These are phyloP conservation scores for Cyclotella kingstonii DNA, from an alignment of 108 stramenopile species.

Conservation along the genomic window DNA sequence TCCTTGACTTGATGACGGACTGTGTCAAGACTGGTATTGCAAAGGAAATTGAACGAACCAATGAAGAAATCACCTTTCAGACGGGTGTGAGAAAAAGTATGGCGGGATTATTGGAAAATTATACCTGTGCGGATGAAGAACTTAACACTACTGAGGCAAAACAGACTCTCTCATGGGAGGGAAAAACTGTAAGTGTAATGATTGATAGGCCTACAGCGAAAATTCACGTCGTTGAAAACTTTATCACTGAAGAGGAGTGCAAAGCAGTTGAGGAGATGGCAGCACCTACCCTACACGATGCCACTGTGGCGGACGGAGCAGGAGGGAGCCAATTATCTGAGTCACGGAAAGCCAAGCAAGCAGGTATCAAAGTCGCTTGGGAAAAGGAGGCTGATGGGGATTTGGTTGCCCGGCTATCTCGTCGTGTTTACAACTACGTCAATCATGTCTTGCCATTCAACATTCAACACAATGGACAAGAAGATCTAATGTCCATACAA, in stretches of 20 bases:
- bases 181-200: conserved; percentile 52
- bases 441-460: conserved; percentile 71
- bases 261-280: conserved; percentile 68
- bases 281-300: conserved; percentile 55
- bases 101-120: conserved; percentile 69
- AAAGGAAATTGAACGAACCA: conserved; percentile 44
- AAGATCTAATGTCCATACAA: conserved; percentile 84
- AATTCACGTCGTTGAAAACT: conserved; percentile 77
- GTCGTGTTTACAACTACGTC: conserved; percentile 79
- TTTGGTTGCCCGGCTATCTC: conserved; percentile 59
- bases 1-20: conserved; percentile 34
- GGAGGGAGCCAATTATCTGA: conserved; percentile 66
- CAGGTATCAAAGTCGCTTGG: conserved; percentile 71
- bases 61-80: conserved; percentile 75
- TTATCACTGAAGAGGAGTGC: conserved; percentile 83
- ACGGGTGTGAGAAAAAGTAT: conserved; percentile 53
- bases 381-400: conserved; percentile 54
- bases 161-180: conserved; percentile 23
- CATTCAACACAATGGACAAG: conserved; percentile 77
- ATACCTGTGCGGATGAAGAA: conserved; percentile 71
- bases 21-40: conserved; percentile 57
- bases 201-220: conserved; percentile 65
- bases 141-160: conserved; percentile 53
- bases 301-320: conserved; percentile 82
- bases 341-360: conserved; percentile 78